Evolutionary conservation across 192 early-diverging fungal species (phyloP).

Genomic region (Podila epigama): DNA sequence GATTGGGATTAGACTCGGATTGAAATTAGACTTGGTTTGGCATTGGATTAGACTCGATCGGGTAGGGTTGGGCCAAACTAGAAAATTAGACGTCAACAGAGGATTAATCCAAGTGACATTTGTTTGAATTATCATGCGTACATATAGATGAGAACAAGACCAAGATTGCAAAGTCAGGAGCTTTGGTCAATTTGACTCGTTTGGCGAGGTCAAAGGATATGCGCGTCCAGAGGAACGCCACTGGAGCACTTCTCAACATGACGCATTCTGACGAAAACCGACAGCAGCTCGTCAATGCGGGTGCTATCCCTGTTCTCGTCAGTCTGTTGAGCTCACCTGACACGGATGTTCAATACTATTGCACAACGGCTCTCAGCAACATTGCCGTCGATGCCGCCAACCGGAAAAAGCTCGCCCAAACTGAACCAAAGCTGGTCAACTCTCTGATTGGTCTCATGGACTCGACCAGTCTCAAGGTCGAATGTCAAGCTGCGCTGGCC

Average conservation of each 20-base stretch:
- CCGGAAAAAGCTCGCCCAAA: slow-evolving; percentile 70
- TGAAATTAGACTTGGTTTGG: too few species aligned
- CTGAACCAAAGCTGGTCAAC: slow-evolving; percentile 78
- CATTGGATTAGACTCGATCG: too few species aligned
- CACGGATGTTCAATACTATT: slow-evolving; percentile 90
- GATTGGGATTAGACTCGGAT: too few species aligned
- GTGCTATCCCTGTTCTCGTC: slow-evolving; percentile 85
- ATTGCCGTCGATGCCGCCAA: slow-evolving; percentile 83
- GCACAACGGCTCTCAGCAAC: slow-evolving; percentile 88
- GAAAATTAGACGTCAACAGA: not conserved
- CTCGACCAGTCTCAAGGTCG: slow-evolving; percentile 81
- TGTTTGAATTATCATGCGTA: not conserved
- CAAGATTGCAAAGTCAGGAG: slow-evolving; percentile 86
- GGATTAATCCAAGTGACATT: not conserved
- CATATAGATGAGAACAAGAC: slow-evolving; percentile 88
- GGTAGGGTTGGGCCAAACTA: too few species aligned
- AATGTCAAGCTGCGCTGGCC: slow-evolving; percentile 88
- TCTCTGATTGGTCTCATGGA: slow-evolving; percentile 80
- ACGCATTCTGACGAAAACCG: slow-evolving; percentile 89
- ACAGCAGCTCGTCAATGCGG: slow-evolving; percentile 80
- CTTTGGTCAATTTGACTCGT: slow-evolving; percentile 73
- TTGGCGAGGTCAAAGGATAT: slow-evolving; percentile 83
- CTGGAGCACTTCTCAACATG: slow-evolving; percentile 92
- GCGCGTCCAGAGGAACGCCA: slow-evolving; percentile 89
- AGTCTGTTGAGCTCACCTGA: slow-evolving; percentile 77